These are phyloP conservation scores for Calonectria multiphialidica DNA, from an alignment of 2,329 filamentous ascomycete genomes.

Conservation along the genomic window DNA sequence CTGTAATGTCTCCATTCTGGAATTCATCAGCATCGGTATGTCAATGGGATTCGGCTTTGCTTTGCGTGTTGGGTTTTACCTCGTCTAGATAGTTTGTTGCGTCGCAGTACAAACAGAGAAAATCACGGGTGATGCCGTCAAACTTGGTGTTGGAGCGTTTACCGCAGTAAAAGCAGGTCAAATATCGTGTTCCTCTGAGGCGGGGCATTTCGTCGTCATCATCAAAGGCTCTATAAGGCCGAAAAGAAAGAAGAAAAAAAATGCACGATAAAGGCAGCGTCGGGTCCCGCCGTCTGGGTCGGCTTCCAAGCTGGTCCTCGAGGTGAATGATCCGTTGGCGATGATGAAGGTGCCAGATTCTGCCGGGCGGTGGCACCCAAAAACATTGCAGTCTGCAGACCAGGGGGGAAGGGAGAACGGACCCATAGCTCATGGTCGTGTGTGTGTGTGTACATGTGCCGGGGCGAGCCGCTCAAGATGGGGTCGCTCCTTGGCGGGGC, in stretches of 20 bases:
- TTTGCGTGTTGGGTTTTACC: constrained; percentile 63
- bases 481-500: constrained; percentile 21
- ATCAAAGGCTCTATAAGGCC: constrained; percentile 1
- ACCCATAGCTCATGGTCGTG: neutral
- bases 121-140: constrained; percentile 71
- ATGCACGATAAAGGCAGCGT: neutral
- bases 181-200: constrained; percentile 54
- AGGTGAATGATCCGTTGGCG: neutral
- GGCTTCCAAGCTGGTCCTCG: neutral
- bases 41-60: too few species aligned
- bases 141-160: constrained; percentile 71
- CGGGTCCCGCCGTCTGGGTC: neutral
- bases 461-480: constrained; percentile 16
- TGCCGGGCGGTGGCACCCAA: constrained; percentile 49
- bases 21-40: neutral
- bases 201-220: constrained; percentile 55
- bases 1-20: constrained; percentile 88
- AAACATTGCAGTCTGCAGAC: neutral
- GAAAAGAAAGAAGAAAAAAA: neutral
- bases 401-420: neutral
- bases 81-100: constrained; percentile 91
- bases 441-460: neutral
- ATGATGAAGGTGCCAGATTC: constrained; percentile 41
- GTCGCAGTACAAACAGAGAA: constrained; percentile 83
- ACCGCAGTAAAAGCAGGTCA: constrained; percentile 89